phyloP scores from a whole-genome alignment of 352 stramenopile genomes.

The Pythium aquatile region DNA sequence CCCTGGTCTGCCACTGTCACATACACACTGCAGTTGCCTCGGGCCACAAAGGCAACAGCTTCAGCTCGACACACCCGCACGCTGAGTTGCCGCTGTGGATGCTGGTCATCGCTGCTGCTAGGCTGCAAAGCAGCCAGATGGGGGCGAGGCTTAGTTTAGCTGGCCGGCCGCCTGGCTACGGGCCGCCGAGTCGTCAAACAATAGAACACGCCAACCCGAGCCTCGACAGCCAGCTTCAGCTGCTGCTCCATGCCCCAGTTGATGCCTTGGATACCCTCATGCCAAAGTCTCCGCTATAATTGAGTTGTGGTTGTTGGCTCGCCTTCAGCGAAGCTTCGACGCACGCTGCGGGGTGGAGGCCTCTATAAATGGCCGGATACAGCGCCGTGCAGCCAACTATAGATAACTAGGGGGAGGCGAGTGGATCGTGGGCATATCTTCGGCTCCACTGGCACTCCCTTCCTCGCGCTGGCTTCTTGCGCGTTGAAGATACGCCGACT shows the following conservation, averaged over 20 bases:
- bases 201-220: slow-evolving; percentile 7
- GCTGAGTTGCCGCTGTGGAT: slow-evolving; percentile 1
- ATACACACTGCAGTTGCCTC: slow-evolving; percentile 14
- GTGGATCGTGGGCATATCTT: slow-evolving; percentile 8
- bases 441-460: not conserved
- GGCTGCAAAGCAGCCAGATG: not conserved
- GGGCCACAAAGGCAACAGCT: slow-evolving; percentile 7
- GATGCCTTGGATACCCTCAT: not conserved
- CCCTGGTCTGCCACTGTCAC: slow-evolving; percentile 20
- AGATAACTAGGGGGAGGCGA: slow-evolving; percentile 1
- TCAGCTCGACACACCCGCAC: not conserved
- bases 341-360: not conserved
- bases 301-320: not conserved
- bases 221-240: not conserved
- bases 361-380: slow-evolving; percentile 11
- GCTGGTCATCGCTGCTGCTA: slow-evolving; percentile 2
- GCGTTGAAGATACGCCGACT: slow-evolving; percentile 32
- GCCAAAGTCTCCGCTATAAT: not conserved
- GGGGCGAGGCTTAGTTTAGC: not conserved
- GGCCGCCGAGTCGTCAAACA: not conserved
- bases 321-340: slow-evolving; percentile 12
- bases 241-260: not conserved
- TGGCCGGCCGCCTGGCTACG: not conserved
- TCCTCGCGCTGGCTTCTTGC: slow-evolving; percentile 33
- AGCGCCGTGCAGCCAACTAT: slow-evolving; percentile 4